Base-by-base conservation (phyloP, 352 stramenopile genomes). In the Plasmopara viticola region DNA sequence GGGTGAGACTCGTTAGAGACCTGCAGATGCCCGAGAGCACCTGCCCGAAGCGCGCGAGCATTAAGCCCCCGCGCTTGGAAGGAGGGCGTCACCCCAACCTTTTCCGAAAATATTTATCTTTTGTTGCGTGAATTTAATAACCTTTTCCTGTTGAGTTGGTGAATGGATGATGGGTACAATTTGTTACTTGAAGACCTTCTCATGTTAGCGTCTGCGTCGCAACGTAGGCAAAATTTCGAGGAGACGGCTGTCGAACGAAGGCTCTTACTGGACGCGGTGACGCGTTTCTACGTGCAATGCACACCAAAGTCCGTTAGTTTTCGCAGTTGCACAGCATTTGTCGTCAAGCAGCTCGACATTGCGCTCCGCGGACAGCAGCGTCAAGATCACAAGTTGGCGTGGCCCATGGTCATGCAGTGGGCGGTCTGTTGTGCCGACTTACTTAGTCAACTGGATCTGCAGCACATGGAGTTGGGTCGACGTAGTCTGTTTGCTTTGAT, bases 391-490 rank as follows among this genome's bases (percentile, higher is more conserved):
- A 65, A 61, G 31, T n/a, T 72, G 20, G 53, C 66, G 6, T 90
- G 73, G 77, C 77, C 75, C 46, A 60, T 87, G 39, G 54, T 90
- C 9, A 70, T 86, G 55, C 60, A 86, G 56, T 92, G 82, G 82
- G 68, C 87, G 20, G 62, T 64, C 6, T 89, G 74, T 51, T 77
- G 89, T 55, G 78, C 74, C 8, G 59, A 75, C 25, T 62, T 87
- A n/a, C 58, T 92, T n/a, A 64, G 71, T 6, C 68, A 82, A 42
- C 53, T 88, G 12, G 71, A 88, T n/a, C 56, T 57, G 4, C 65
- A 62, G 14, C 78, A 86, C 58, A 84, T 86, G 60, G 66, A 72
- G 29, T 61, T 90, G 9, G 71, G 74, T 7, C 66, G 77, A 18
- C 70, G 75, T 42, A 84, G 72, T 29, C 59, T 90, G n/a, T 60